phyloP scores from a whole-genome alignment of 2,329 filamentous ascomycete species.

The Aspergillus calidoustus region DNA sequence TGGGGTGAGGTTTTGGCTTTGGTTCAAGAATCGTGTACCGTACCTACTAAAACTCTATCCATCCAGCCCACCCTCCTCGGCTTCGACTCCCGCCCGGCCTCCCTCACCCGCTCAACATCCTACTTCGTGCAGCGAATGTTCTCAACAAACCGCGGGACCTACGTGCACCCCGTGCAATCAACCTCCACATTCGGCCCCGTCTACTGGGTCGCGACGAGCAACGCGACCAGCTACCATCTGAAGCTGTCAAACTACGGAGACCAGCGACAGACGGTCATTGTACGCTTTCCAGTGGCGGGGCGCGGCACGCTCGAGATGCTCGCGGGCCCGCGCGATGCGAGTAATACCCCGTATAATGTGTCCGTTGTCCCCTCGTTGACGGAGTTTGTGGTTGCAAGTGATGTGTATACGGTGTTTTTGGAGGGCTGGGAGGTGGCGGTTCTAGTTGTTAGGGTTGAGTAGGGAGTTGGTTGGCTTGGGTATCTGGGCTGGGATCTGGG shows the following conservation, averaged over 20 bases:
- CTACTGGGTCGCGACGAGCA: conserved; percentile 41
- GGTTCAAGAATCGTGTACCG: no score
- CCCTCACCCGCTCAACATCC: conserved; percentile 37
- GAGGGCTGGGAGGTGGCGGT: conserved; percentile 32
- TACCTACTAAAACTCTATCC: neutral
- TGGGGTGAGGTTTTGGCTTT: neutral
- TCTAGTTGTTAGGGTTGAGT: conserved; percentile 18
- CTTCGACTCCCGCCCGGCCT: conserved; percentile 34
- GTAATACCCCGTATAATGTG: conserved; percentile 27
- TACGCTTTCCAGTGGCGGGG: conserved; percentile 31
- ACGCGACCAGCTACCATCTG: conserved; percentile 28
- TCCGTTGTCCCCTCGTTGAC: conserved; percentile 21
- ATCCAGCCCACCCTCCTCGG: conserved; percentile 38
- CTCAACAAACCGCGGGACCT: conserved; percentile 36
- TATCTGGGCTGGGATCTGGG: neutral
- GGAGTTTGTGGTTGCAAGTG: conserved; percentile 18
- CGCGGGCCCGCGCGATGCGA: conserved; percentile 25
- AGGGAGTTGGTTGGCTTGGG: conserved; percentile 2
- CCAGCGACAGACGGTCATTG: conserved; percentile 28
- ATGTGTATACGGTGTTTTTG: conserved; percentile 30
- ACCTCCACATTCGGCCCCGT: conserved; percentile 34
- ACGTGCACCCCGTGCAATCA: conserved; percentile 36
- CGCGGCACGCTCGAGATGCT: conserved; percentile 32
- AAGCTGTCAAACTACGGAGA: conserved; percentile 40
- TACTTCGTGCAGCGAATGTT: conserved; percentile 46